Evolutionary conservation across 208 protist species (phyloP), one percentile per base, ranked within the genome.

Genomic region (Leishmania major): DNA sequence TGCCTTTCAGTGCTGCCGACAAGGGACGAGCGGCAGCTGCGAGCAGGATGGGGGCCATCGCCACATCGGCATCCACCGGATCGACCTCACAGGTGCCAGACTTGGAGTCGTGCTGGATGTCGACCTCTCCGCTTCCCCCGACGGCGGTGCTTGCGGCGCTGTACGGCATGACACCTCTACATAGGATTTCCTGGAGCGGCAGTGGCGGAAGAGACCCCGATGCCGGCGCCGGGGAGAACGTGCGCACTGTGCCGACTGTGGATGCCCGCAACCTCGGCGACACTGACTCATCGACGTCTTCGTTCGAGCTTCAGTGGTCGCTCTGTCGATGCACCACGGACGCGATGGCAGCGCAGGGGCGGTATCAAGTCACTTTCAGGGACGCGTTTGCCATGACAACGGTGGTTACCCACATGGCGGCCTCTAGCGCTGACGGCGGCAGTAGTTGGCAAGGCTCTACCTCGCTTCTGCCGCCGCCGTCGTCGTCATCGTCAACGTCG

Each of bases 111-210:
- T 83, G 82, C 45, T 88, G 86, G 84, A 15, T 47, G 62, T 47
- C 76, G 35, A 90, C 89, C 2, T 81, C 90, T 31, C 92, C 90
- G 40, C 13, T 92, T 22, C 86, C 89, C 40, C 90, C 92, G 43
- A 92, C 90, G 19, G 89, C 89, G 37, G 90, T 89, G 40, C 31
- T 94, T 10, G 84, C 92, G n/a, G 87, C 89, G 55, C 78, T 90
- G 66, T 90, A 90, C 72, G 81, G 90, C 10, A 60, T 91, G 31
- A 79, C 88, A 3, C 84, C 84, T 3, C 66, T 95, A 28, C 79
- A 88, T 45, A 60, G 60, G 1, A 74, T 71, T 11, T 81, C 73
- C 47, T 74, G 35, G 70, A 49, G 70, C 45, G 25, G 43, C 4
- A 35, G 51, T 31, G 69, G 17, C 8, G 73, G 69, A 4, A 35